phyloP scores from a whole-genome alignment of 192 early-diverging fungal genomes.

The Coemansia sp. region DNA sequence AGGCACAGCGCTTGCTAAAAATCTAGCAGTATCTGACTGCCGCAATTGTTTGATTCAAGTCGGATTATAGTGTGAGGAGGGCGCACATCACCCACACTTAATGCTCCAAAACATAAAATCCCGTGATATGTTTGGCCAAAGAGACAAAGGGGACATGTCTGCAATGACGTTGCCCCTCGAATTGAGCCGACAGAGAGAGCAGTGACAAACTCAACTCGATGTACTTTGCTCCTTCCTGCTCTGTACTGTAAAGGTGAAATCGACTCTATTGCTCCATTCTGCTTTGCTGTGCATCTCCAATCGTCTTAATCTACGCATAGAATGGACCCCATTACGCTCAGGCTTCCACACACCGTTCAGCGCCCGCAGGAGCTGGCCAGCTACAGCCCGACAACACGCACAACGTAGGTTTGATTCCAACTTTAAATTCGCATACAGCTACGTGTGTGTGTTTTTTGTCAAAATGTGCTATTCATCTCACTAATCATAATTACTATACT shows the following conservation, averaged over 20 bases:
- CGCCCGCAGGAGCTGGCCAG: slow-evolving; percentile 37
- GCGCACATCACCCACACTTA: too few relatives aligned
- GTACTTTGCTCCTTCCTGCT: background rate
- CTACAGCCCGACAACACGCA: slow-evolving; percentile 57
- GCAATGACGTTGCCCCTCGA: background rate
- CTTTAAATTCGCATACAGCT: slow-evolving; percentile 3
- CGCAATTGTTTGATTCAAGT: too few relatives aligned
- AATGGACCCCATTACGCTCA: slow-evolving; percentile 36
- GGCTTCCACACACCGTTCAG: slow-evolving; percentile 35
- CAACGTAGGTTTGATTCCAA: slow-evolving; percentile 53
- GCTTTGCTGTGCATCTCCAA: background rate
- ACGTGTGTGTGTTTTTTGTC: too few relatives aligned
- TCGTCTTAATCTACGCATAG: background rate
- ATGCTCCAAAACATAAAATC: too few relatives aligned
- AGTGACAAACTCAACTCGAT: background rate
- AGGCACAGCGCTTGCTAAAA: too few relatives aligned
- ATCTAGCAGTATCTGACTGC: too few relatives aligned
- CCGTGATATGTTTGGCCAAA: background rate
- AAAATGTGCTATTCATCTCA: too few relatives aligned
- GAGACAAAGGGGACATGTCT: background rate
- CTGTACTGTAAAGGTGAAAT: background rate
- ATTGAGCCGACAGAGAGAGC: background rate
- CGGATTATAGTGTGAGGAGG: too few relatives aligned
- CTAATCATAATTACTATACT: background rate
- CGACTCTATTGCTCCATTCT: background rate